These are phyloP conservation scores for Protea cynaroides DNA, from an alignment of 164 flowering plant genomes.

Conservation along the genomic window DNA sequence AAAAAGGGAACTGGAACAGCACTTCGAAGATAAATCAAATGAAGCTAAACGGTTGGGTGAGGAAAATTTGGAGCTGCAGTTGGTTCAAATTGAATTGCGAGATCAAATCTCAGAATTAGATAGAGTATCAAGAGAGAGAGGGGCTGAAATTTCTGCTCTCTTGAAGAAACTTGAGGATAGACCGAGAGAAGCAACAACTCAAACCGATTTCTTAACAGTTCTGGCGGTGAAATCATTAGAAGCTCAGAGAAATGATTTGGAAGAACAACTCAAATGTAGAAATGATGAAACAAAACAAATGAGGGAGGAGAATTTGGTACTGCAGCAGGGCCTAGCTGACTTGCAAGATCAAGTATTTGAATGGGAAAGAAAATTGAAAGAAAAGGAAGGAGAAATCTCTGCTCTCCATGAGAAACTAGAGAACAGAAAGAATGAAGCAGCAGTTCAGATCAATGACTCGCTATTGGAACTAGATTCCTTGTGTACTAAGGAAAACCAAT, in stretches of 20 bases:
- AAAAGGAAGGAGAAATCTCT: constrained; percentile 28
- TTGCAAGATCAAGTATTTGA: constrained; percentile 23
- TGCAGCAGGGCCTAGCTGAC: constrained; percentile 4
- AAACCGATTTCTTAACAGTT: constrained; percentile 16
- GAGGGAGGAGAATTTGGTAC: constrained; percentile 20
- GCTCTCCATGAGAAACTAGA: constrained; percentile 1
- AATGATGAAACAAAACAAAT: constrained; percentile 21
- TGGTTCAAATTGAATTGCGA: constrained; percentile 12
- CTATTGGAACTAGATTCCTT: constrained; percentile 24
- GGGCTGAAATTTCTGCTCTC: constrained; percentile 21
- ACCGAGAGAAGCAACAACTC: constrained; percentile 23
- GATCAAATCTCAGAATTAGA: constrained; percentile 27
- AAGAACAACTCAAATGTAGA: constrained; percentile 21
- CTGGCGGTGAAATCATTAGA: constrained; percentile 29
- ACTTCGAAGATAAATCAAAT: constrained; percentile 21
- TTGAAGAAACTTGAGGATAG: constrained; percentile 28
- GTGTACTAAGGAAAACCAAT: constrained; percentile 23
- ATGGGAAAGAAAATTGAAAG: constrained; percentile 22
- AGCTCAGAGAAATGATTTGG: constrained; percentile 27
- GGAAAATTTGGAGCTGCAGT: constrained; percentile 21
- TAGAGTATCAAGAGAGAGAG: constrained; percentile 22
- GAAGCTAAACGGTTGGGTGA: constrained; percentile 28
- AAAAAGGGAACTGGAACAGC: constrained; percentile 24
- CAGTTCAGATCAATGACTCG: constrained; percentile 2
- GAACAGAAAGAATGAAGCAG: neutral